phyloP scores from a whole-genome alignment of 306 rosid genomes.

The Begonia masoniana region DNA sequence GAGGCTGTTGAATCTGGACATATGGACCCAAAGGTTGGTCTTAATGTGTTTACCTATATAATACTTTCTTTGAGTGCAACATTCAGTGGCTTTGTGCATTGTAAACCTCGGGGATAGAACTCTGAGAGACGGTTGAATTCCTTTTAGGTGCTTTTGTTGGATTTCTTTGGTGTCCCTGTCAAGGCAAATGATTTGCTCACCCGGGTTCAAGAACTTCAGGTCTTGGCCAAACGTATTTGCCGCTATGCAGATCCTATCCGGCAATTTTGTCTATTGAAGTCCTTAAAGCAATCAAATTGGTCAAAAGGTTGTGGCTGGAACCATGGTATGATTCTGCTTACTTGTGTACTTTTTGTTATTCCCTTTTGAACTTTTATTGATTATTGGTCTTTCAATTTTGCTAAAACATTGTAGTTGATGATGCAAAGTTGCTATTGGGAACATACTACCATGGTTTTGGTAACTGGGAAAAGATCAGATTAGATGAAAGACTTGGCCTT shows the following conservation, averaged over 20 bases:
- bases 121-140: slow-evolving; percentile 16
- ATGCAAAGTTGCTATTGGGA: slow-evolving; percentile 96
- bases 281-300: slow-evolving; percentile 96
- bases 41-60: slow-evolving; percentile 2
- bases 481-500: slow-evolving; percentile 93
- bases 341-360: background rate
- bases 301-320: slow-evolving; percentile 99
- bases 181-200: slow-evolving; percentile 77
- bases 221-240: slow-evolving; percentile 78
- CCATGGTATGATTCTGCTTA: slow-evolving; percentile 56
- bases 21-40: slow-evolving; percentile 73
- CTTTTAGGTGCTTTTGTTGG: slow-evolving; percentile 81
- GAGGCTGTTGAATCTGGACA: slow-evolving; percentile 73
- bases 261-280: slow-evolving; percentile 68
- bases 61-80: slow-evolving; percentile 4
- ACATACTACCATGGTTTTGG: slow-evolving; percentile 89
- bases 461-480: slow-evolving; percentile 90
- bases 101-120: background rate
- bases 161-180: slow-evolving; percentile 90
- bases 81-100: slow-evolving; percentile 4
- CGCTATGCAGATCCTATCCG: slow-evolving; percentile 88
- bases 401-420: slow-evolving; percentile 56
- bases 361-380: background rate
- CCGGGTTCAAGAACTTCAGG: slow-evolving; percentile 91
- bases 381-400: background rate